Evolutionary conservation across 1,284 basidiomycete species (phyloP).

Genomic region (Pseudozyma tsukubaensis): DNA sequence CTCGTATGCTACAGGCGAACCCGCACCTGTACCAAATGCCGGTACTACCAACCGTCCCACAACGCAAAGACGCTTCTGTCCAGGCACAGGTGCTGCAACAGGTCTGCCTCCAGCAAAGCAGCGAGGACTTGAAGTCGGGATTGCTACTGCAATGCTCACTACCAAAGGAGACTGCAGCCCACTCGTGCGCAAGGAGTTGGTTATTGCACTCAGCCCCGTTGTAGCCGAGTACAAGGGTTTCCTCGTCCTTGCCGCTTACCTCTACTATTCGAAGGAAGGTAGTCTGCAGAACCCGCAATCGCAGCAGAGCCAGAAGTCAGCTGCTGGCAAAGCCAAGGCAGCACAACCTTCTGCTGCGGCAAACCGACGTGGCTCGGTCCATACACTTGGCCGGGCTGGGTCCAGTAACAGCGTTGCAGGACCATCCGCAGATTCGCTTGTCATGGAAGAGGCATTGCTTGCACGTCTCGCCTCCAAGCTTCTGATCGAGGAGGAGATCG

Average conservation of each 20-base stretch:
- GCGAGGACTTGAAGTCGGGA: constrained; percentile 74
- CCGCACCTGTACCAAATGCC: constrained; percentile 15
- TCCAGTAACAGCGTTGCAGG: constrained; percentile 24
- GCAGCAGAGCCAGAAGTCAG: constrained; percentile 20
- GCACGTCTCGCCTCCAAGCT: constrained; percentile 79
- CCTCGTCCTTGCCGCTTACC: constrained; percentile 94
- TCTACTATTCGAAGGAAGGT: constrained; percentile 81
- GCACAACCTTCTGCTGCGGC: constrained; percentile 11
- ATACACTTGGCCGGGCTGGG: constrained; percentile 8
- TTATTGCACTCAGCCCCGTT: constrained; percentile 89
- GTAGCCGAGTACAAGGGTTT: constrained; percentile 96
- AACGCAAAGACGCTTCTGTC: constrained; percentile 70
- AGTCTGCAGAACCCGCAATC: constrained; percentile 17
- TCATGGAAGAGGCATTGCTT: constrained; percentile 74
- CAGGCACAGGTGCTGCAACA: constrained; percentile 85
- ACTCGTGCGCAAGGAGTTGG: constrained; percentile 92
- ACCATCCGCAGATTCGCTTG: constrained; percentile 18
- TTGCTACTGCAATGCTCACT: constrained; percentile 74
- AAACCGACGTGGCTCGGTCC: constrained; percentile 20
- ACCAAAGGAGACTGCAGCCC: constrained; percentile 95
- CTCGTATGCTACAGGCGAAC: constrained; percentile 28
- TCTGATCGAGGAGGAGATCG: constrained; percentile 74
- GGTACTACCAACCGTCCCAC: constrained; percentile 13
- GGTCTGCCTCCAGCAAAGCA: constrained; percentile 80
- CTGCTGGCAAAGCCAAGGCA: constrained; percentile 17